Percentiles rank a stretch among this genome's conserved stretches.
These are phyloP conservation scores for Auxenochlorella pyrenoidosa DNA, from an alignment of 139 green algal species.

Conservation along the genomic window DNA sequence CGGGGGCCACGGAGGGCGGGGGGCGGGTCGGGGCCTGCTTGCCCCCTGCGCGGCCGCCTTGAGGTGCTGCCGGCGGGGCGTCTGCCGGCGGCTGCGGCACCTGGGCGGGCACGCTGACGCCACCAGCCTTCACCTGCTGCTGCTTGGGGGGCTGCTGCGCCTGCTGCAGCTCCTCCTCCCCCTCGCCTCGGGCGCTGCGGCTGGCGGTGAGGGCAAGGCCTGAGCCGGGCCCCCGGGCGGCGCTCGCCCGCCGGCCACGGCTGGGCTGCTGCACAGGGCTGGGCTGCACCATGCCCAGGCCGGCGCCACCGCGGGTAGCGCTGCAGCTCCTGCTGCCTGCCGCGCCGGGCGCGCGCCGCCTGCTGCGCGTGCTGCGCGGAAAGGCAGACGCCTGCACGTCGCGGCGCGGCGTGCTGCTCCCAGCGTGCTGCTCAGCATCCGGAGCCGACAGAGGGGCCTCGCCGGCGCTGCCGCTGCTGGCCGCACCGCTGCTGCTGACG, in stretches of 20 bases:
- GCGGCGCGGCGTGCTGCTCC: neutral
- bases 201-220: neutral
- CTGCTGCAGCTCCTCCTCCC: neutral
- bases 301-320: too few relatives aligned
- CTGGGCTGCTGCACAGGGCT: too few relatives aligned
- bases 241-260: too few relatives aligned
- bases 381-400: neutral
- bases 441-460: neutral
- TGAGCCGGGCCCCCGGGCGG: neutral
- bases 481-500: too few relatives aligned
- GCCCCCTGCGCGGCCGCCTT: too few relatives aligned
- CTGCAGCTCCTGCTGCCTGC: too few relatives aligned
- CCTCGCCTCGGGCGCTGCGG: neutral
- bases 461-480: neutral
- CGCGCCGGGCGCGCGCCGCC: conserved; percentile 42
- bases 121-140: neutral
- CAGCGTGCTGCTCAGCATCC: neutral
- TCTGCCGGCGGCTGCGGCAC: neutral
- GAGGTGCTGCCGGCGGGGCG: too few relatives aligned
- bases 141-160: neutral
- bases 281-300: too few relatives aligned
- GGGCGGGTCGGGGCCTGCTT: too few relatives aligned
- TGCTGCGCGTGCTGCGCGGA: conserved; percentile 55
- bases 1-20: too few relatives aligned
- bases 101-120: neutral